These are phyloP conservation scores for Esteya vermicola DNA, from an alignment of 2,329 filamentous ascomycete genomes.

Conservation along the genomic window DNA sequence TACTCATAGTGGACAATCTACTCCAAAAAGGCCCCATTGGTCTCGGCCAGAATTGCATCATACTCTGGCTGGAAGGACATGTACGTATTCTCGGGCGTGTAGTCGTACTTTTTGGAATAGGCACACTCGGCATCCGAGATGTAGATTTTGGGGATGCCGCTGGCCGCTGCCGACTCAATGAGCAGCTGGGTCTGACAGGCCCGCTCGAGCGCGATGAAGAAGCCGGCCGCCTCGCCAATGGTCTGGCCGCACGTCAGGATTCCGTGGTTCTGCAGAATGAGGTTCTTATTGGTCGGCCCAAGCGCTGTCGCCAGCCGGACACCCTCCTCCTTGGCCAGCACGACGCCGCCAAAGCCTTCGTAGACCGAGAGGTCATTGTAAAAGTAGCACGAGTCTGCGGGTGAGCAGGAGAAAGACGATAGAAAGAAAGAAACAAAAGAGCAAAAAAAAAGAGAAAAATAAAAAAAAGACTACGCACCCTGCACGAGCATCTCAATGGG, in stretches of 20 bases:
- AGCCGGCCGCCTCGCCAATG: constrained; percentile 42
- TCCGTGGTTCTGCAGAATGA: constrained; percentile 47
- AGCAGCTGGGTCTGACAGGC: constrained; percentile 53
- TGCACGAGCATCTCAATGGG: constrained; percentile 56
- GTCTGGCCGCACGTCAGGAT: constrained; percentile 43
- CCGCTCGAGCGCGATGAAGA: constrained; percentile 51
- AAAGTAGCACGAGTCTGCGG: constrained; percentile 36
- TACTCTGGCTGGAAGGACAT: too few relatives aligned
- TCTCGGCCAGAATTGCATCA: too few relatives aligned
- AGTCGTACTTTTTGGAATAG: too few relatives aligned
- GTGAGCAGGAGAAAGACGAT: constrained; percentile 24
- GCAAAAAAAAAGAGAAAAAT: constrained; percentile 12
- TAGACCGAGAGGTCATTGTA: constrained; percentile 44
- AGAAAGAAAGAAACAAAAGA: constrained; percentile 12
- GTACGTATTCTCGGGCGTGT: too few relatives aligned
- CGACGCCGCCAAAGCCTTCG: constrained; percentile 41
- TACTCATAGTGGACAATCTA: too few relatives aligned
- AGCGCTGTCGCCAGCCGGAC: constrained; percentile 36
- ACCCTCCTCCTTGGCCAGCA: constrained; percentile 41
- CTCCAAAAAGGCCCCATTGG: too few relatives aligned
- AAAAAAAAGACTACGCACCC: constrained; percentile 19
- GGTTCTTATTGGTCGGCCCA: constrained; percentile 29
- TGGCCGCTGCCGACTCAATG: constrained; percentile 46
- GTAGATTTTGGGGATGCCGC: too few relatives aligned
- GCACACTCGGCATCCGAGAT: too few relatives aligned